Percentiles rank a stretch among this genome's conserved stretches.
These are phyloP conservation scores for Gracilaria gracilis DNA, from an alignment of 23 red algal genomes.

Conservation along the genomic window DNA sequence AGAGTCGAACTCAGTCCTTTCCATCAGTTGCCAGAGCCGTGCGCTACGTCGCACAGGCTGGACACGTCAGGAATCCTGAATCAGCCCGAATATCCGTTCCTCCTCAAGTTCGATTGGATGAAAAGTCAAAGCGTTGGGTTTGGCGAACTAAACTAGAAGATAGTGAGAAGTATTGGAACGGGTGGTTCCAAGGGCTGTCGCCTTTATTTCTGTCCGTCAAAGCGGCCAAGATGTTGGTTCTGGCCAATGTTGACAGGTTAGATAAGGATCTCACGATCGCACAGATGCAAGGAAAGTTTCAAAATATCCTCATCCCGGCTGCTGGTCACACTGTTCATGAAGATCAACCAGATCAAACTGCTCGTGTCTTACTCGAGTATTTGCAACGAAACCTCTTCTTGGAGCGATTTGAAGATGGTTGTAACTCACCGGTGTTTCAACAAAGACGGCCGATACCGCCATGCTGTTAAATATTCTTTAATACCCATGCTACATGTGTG, in stretches of 20 bases:
- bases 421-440: conserved; percentile 31
- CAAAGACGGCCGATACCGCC: conserved; percentile 59
- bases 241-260: conserved; percentile 87
- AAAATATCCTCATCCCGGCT: conserved; percentile 78
- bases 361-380: conserved; percentile 63
- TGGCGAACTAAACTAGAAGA: conserved; percentile 80
- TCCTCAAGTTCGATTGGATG: conserved; percentile 45
- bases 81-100: conserved; percentile 84
- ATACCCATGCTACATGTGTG: conserved; percentile 65
- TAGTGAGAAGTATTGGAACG: conserved; percentile 82
- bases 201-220: conserved; percentile 71
- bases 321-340: conserved; percentile 91
- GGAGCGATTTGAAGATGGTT: background rate
- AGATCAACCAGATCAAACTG: conserved; percentile 81
- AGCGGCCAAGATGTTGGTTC: conserved; percentile 90
- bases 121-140: conserved; percentile 37
- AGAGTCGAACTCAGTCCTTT: conserved; percentile 67
- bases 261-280: conserved; percentile 95
- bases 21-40: conserved; percentile 55
- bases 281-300: conserved; percentile 99
- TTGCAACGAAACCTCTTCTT: conserved; percentile 76
- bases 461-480: conserved; percentile 47
- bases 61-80: conserved; percentile 70
- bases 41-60: conserved; percentile 74
- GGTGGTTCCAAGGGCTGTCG: conserved; percentile 94